A percentile compares a stretch with the other conserved stretches of the same genome.
Conservation (phyloP, 768 basidiomycete species). For the Mycena galopus region DNA sequence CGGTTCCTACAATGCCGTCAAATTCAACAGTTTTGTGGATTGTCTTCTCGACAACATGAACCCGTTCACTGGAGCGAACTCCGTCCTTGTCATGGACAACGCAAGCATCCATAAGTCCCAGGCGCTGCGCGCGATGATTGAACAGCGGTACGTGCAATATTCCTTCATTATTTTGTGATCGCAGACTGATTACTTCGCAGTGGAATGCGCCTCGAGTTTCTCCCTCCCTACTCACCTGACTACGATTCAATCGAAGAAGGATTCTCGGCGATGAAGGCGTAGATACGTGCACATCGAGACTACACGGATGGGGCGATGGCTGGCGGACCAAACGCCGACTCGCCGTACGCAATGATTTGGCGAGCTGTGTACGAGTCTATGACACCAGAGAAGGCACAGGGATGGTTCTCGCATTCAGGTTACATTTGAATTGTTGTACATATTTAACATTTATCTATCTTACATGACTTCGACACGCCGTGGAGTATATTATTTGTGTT, state of each 20-base stretch:
- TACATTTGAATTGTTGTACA: conserved; percentile 33
- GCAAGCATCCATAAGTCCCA: conserved; percentile 47
- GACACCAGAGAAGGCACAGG: conserved; percentile 40
- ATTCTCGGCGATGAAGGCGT: conserved; percentile 43
- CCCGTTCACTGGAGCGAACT: conserved; percentile 42
- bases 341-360: conserved; percentile 41
- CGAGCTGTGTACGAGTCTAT: conserved; percentile 42
- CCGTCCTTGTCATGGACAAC: conserved; percentile 37
- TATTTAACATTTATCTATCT: no score
- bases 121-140: conserved; percentile 35
- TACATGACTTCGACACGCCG: no score
- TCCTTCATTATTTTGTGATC: no score
- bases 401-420: conserved; percentile 45
- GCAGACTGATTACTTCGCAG: conserved; percentile 13
- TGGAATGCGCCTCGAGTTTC: conserved; percentile 45
- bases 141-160: conserved; percentile 23
- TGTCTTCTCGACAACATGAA: conserved; percentile 46
- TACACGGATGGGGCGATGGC: conserved; percentile 35
- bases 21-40: conserved; percentile 39
- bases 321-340: conserved; percentile 28
- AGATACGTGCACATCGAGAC: conserved; percentile 40
- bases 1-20: conserved; percentile 40
- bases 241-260: conserved; percentile 49
- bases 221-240: conserved; percentile 51
- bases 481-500: no score